Percentiles rank a stretch among this genome's conserved stretches.
phyloP scores from a whole-genome alignment of 208 protist species.

The Leishmania amazonensis region DNA sequence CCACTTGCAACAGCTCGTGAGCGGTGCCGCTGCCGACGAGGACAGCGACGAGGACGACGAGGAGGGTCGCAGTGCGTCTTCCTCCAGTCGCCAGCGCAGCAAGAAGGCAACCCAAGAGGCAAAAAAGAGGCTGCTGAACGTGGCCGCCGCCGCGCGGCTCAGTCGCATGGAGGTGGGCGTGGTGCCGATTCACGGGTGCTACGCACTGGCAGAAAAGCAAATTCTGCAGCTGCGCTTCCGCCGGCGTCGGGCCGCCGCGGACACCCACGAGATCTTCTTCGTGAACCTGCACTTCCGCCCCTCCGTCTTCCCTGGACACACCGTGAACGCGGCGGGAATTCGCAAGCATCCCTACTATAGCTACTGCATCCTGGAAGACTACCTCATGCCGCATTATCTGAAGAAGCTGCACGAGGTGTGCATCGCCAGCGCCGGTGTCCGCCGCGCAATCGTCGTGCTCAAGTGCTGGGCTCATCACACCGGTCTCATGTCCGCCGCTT shows the following conservation, averaged over 20 bases:
- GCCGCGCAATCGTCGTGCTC: constrained; percentile 77
- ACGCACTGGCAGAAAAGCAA: constrained; percentile 54
- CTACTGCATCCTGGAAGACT: constrained; percentile 84
- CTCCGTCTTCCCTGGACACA: constrained; percentile 41
- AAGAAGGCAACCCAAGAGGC: background rate
- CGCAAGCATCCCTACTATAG: constrained; percentile 83
- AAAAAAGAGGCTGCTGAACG: constrained; percentile 9
- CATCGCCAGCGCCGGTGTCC: constrained; percentile 50
- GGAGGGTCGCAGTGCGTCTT: background rate
- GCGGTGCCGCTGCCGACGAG: background rate
- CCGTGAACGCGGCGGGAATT: constrained; percentile 54
- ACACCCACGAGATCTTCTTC: constrained; percentile 54
- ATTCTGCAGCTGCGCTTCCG: constrained; percentile 69
- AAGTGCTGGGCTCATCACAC: constrained; percentile 87
- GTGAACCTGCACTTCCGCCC: constrained; percentile 80
- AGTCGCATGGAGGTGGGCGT: constrained; percentile 54
- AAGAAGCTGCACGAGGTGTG: constrained; percentile 77
- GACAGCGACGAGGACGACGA: constrained; percentile 14
- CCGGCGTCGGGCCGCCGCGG: constrained; percentile 13
- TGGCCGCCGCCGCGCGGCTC: constrained; percentile 32
- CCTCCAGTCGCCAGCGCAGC: background rate
- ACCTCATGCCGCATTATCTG: constrained; percentile 72
- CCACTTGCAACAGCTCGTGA: constrained; percentile 40
- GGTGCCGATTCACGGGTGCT: constrained; percentile 64
- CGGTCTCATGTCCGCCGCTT: constrained; percentile 65